Percentiles rank a stretch among this genome's conserved stretches.
Conservation (phyloP, 2,329 filamentous ascomycete species). For the Fusarium chaquense region DNA sequence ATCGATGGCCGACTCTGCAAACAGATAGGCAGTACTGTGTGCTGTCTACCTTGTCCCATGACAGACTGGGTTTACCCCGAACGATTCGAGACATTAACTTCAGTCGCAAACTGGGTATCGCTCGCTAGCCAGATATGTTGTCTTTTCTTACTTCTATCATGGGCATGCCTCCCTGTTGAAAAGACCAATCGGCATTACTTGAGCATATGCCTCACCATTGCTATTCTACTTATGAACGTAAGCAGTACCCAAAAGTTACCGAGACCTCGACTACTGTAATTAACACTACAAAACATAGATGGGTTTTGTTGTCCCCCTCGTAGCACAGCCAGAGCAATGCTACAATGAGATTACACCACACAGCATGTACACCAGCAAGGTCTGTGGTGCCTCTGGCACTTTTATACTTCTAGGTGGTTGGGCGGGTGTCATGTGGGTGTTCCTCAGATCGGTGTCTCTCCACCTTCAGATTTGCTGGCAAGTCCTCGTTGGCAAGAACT, state of each 20-base stretch:
- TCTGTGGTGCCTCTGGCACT: slow-evolving; percentile 89
- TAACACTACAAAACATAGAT: slow-evolving; percentile 64
- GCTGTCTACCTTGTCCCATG: slow-evolving; percentile 91
- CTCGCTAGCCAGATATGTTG: slow-evolving; percentile 79
- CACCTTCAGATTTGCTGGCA: slow-evolving; percentile 99
- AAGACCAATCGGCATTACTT: slow-evolving; percentile 94
- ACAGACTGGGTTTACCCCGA: slow-evolving; percentile 79
- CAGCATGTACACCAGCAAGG: slow-evolving; percentile 83
- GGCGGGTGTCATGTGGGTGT: slow-evolving; percentile 88
- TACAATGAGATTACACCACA: slow-evolving; percentile 92
- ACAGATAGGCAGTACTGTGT: slow-evolving; percentile 65
- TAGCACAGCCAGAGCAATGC: slow-evolving; percentile 82
- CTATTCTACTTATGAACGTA: slow-evolving; percentile 83
- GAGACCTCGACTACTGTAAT: slow-evolving; percentile 4
- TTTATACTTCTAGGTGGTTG: slow-evolving; percentile 89
- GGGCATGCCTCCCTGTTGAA: slow-evolving; percentile 82
- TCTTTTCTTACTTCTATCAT: slow-evolving; percentile 82
- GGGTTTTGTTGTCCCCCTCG: slow-evolving; percentile 90
- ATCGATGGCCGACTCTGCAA: slow-evolving; percentile 67
- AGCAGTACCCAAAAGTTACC: slow-evolving; percentile 51
- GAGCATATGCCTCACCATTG: slow-evolving; percentile 85
- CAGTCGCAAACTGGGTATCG: slow-evolving; percentile 84
- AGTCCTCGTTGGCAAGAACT: slow-evolving; percentile 84
- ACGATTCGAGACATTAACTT: slow-evolving; percentile 69
- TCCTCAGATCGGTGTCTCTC: slow-evolving; percentile 88